Evolutionary conservation across 108 stramenopile species (phyloP).

Genomic region (Pseudonitzschia delicatissima): DNA sequence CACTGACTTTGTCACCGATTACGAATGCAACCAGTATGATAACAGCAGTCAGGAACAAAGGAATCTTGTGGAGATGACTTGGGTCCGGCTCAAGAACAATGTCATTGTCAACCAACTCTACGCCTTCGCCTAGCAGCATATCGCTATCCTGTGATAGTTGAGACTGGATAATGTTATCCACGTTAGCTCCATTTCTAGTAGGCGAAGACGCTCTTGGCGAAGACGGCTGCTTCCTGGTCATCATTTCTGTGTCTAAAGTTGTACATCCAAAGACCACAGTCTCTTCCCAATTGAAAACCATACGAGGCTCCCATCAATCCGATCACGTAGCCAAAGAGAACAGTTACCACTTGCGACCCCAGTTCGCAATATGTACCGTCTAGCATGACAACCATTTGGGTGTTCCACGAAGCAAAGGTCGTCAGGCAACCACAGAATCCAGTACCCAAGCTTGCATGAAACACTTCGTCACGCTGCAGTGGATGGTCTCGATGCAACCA

Average conservation of each 20-base stretch:
- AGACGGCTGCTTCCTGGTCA: constrained; percentile 3
- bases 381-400: constrained; percentile 81
- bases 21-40: constrained; percentile 40
- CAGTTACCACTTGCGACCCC: constrained; percentile 49
- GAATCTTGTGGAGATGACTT: constrained; percentile 15
- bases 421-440: constrained; percentile 78
- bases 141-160: constrained; percentile 2
- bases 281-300: constrained; percentile 51
- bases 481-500: constrained; percentile 60
- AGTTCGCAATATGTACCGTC: constrained; percentile 58
- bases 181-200: not conserved
- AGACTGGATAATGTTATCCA: not conserved
- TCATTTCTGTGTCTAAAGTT: constrained; percentile 14
- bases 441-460: constrained; percentile 51
- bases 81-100: not conserved
- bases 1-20: constrained; percentile 43
- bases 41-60: constrained; percentile 18
- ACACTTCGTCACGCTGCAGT: constrained; percentile 42
- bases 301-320: constrained; percentile 43
- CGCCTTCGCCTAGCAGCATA: too few relatives aligned
- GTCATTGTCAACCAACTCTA: constrained; percentile 9
- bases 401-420: constrained; percentile 79
- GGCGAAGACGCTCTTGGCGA: too few relatives aligned
- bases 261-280: constrained; percentile 37
- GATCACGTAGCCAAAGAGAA: constrained; percentile 69